These are phyloP conservation scores for Isoetes taiwanensis DNA, from an alignment of 75 land plant species.

Conservation along the genomic window DNA sequence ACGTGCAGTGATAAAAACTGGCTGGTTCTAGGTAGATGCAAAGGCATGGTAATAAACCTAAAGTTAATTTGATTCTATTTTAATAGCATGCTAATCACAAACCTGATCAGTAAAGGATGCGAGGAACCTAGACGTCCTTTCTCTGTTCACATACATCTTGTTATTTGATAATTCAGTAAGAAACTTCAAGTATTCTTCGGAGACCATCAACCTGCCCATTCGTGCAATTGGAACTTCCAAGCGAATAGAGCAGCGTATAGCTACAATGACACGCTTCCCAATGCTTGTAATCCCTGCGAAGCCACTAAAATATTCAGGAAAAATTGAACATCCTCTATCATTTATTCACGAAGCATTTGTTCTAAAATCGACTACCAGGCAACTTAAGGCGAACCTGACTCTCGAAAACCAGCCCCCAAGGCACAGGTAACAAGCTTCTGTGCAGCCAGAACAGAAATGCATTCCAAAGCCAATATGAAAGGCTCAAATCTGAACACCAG, in stretches of 20 bases:
- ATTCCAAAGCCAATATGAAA: conserved; percentile 75
- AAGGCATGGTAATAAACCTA: not conserved
- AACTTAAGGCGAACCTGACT: conserved; percentile 50
- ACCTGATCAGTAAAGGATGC: conserved; percentile 32
- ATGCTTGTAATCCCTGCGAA: conserved; percentile 34
- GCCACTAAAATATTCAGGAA: not conserved
- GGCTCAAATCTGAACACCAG: conserved; percentile 86
- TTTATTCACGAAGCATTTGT: not conserved
- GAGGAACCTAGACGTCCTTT: conserved; percentile 46
- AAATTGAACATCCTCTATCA: not conserved
- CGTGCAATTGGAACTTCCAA: conserved; percentile 77
- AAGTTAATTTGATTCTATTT: not conserved
- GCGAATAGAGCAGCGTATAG: conserved; percentile 84
- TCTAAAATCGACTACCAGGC: not conserved
- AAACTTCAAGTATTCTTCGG: conserved; percentile 53
- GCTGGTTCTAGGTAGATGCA: not conserved
- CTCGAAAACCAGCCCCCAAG: conserved; percentile 70
- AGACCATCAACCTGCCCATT: conserved; percentile 29
- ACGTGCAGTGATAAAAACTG: not conserved
- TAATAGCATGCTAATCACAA: not conserved
- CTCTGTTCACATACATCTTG: conserved; percentile 61
- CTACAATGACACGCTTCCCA: conserved; percentile 58
- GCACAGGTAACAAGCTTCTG: conserved; percentile 61
- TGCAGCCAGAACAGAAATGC: conserved; percentile 42
- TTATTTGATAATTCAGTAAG: conserved; percentile 56